Base-by-base conservation (phyloP, 345 rosid genomes). In the Melastoma malabathricum region DNA sequence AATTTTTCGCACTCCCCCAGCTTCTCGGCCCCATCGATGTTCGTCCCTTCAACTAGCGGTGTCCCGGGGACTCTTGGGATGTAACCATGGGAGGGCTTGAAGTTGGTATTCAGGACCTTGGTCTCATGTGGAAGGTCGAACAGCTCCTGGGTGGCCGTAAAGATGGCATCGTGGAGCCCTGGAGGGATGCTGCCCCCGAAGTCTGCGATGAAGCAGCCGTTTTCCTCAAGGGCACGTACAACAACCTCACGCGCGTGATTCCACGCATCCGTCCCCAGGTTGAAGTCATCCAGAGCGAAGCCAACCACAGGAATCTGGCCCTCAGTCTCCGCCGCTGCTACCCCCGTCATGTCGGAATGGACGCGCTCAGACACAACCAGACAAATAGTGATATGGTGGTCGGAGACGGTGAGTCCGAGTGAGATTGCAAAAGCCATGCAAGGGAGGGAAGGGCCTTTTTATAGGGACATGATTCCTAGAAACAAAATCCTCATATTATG, bases 31-130 rank as follows among this genome's bases (percentile, higher is more conserved):
- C 57, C 47, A 15, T 63, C 68, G 15, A 80, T 58, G 43, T 72
- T 79, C 72, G 68, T 43, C 46, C 76, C 61, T 68, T 77, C 83
- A 3, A 69, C 60, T n/a, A 74, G 60, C 47, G 79, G 72, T 2
- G 68, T 29, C 1, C 43, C 6, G 19, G 78, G 78, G 25, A 39
- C 49, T 10, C 64, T 41, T 14, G 72, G 72, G 10, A 67, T 54
- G 56, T 76, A 80, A 44, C 75, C 75, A 18, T 19, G 63, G 15
- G 54, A 71, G 1, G 75, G 73, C 17, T 55, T 68, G 23, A 50
- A 68, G 18, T 48, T 58, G 10, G 57, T 47, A 47, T 72, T 77
- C 44, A 57, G 66, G 46, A 9, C 50, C 65, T 80, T 80, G 48
- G 53, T 67, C 46, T 63, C 64, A 4, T 44, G 15, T 3, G 75